Conservation (phyloP, 345 rosid species). For the Syzygium jambos region DNA sequence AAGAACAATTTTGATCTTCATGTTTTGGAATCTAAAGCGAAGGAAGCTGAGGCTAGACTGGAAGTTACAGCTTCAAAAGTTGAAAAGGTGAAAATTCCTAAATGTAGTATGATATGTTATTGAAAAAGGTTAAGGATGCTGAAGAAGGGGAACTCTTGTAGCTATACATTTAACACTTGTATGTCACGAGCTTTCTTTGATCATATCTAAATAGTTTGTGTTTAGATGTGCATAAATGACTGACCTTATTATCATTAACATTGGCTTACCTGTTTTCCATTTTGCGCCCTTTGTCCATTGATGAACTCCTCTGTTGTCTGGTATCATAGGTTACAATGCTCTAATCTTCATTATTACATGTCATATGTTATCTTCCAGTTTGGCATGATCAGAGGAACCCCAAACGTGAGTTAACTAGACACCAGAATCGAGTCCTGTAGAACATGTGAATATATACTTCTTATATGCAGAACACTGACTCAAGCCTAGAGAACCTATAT, state of each 20-base stretch:
- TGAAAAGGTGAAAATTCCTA: conserved; percentile 31
- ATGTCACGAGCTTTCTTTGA: not conserved
- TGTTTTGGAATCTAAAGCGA: conserved; percentile 43
- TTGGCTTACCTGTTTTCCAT: not conserved
- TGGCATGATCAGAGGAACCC: not conserved
- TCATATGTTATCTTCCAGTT: not conserved
- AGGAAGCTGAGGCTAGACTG: conserved; percentile 39
- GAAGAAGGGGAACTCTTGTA: not conserved
- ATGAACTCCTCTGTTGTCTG: not conserved
- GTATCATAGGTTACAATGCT: not conserved
- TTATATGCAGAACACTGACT: not conserved
- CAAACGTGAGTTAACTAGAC: not conserved
- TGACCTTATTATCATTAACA: not conserved
- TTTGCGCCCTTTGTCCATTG: not conserved
- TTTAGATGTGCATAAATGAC: not conserved
- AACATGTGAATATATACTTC: not conserved
- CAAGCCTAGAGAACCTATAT: not conserved
- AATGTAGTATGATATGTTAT: not conserved
- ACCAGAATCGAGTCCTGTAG: not conserved
- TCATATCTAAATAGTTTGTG: not conserved
- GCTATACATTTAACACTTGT: not conserved
- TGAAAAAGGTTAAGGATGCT: not conserved
- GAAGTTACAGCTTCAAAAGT: conserved; percentile 27
- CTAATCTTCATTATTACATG: not conserved
- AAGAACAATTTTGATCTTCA: conserved; percentile 72